phyloP scores from a whole-genome alignment of 768 basidiomycete genomes.

The Lactifluus echinatus region DNA sequence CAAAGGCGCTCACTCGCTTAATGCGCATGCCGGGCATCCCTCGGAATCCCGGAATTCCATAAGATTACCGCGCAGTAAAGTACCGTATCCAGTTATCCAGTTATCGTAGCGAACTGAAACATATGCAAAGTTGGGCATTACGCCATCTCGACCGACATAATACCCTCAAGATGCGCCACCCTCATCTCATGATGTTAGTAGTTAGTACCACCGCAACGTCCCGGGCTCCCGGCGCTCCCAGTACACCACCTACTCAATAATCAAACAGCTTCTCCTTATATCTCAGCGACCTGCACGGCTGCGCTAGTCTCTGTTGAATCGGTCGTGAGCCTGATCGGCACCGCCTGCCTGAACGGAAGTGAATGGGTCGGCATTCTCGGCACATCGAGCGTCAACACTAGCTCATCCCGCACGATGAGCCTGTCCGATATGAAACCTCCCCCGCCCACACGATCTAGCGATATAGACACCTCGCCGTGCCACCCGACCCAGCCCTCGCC shows the following conservation, averaged over 20 bases:
- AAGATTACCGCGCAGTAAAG: too few relatives aligned
- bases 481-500: slow-evolving; percentile 9
- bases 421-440: slow-evolving; percentile 9
- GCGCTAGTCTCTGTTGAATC: not conserved
- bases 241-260: not conserved
- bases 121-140: too few relatives aligned
- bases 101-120: too few relatives aligned
- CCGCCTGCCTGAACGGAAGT: slow-evolving; percentile 16
- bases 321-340: slow-evolving; percentile 12
- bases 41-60: too few relatives aligned
- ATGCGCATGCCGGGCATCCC: too few relatives aligned
- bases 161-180: too few relatives aligned
- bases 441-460: not conserved
- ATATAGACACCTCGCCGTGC: slow-evolving; percentile 13
- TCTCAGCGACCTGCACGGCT: not conserved
- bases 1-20: too few relatives aligned
- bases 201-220: not conserved
- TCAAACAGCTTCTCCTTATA: not conserved
- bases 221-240: not conserved
- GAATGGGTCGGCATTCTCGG: not conserved
- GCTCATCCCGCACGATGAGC: slow-evolving; percentile 10
- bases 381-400: slow-evolving; percentile 9
- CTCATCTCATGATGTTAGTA: too few relatives aligned
- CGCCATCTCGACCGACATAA: too few relatives aligned
- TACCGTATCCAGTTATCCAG: too few relatives aligned